phyloP scores from a whole-genome alignment of 1,284 basidiomycete species.

The Pseudozyma flocculosa region DNA sequence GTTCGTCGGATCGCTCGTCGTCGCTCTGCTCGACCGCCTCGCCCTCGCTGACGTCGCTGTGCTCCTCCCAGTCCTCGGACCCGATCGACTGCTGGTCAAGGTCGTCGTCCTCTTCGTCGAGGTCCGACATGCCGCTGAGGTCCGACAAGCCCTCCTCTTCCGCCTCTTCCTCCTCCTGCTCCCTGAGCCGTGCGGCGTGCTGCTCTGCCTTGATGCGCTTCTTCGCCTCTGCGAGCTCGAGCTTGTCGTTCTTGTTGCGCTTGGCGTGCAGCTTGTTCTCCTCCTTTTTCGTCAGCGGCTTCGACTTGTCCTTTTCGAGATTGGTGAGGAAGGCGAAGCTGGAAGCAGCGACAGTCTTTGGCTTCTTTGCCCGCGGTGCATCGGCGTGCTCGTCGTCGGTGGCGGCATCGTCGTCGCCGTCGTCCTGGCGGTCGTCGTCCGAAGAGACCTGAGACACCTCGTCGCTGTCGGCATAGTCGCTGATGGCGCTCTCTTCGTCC shows the following conservation, averaged over 20 bases:
- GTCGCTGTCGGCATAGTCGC: conserved; percentile 22
- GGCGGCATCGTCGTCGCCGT: not conserved
- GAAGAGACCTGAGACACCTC: conserved; percentile 26
- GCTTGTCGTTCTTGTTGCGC: conserved; percentile 4
- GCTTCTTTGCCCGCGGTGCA: conserved; percentile 1
- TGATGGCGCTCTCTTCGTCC: not conserved
- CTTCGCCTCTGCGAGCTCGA: conserved; percentile 15
- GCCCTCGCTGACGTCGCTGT: conserved; percentile 33
- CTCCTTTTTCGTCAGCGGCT: conserved; percentile 23
- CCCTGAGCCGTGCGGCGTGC: conserved; percentile 66
- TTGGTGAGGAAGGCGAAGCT: conserved; percentile 22
- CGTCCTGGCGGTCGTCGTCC: conserved; percentile 3
- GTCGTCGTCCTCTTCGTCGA: conserved; percentile 15
- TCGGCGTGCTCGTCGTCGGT: not conserved
- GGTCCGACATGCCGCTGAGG: not conserved
- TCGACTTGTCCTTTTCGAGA: conserved; percentile 16
- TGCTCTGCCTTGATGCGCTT: conserved; percentile 14
- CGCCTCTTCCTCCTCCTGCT: conserved; percentile 58
- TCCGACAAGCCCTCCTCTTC: conserved; percentile 7
- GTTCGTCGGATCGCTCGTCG: not conserved
- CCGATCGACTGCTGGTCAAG: conserved; percentile 56
- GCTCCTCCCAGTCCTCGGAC: conserved; percentile 23
- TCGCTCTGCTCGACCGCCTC: conserved; percentile 24
- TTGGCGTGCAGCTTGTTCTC: conserved; percentile 12
- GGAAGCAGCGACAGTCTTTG: conserved; percentile 25